A percentile compares a stretch with the other conserved stretches of the same genome.
These are phyloP conservation scores for Emmonsiellopsis sp. DNA, from an alignment of 2,329 filamentous ascomycete species.

Conservation along the genomic window DNA sequence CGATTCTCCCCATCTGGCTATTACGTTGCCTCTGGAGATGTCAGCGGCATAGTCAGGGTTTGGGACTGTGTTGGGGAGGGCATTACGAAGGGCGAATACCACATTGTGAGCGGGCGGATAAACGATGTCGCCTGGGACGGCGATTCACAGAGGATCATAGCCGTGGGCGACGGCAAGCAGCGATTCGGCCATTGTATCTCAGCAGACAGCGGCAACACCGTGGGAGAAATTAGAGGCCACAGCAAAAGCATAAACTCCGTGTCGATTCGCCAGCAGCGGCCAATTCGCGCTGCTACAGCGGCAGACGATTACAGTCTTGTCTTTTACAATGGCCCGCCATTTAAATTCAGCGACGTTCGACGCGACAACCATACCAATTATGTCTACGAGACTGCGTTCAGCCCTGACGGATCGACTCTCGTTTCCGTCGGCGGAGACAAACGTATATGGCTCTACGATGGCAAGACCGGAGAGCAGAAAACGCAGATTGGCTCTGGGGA, in stretches of 20 bases:
- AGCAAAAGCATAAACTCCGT: slow-evolving; percentile 85
- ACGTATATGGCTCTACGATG: slow-evolving; percentile 89
- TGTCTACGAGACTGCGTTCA: slow-evolving; percentile 79
- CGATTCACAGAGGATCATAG: slow-evolving; percentile 91
- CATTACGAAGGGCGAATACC: slow-evolving; percentile 86
- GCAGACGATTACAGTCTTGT: slow-evolving; percentile 83
- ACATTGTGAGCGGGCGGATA: slow-evolving; percentile 87
- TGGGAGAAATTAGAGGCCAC: slow-evolving; percentile 89
- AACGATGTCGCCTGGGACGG: slow-evolving; percentile 97
- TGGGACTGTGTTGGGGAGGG: slow-evolving; percentile 86
- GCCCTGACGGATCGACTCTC: slow-evolving; percentile 71
- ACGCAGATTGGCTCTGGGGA: slow-evolving; percentile 60
- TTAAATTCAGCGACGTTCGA: slow-evolving; percentile 86
- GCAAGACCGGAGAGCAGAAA: slow-evolving; percentile 81
- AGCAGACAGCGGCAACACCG: slow-evolving; percentile 88
- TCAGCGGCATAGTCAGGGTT: slow-evolving; percentile 71
- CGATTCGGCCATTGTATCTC: slow-evolving; percentile 90
- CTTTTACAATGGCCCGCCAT: slow-evolving; percentile 88
- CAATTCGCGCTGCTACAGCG: slow-evolving; percentile 82
- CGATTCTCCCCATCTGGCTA: slow-evolving; percentile 90
- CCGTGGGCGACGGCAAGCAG: slow-evolving; percentile 90
- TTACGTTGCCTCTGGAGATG: slow-evolving; percentile 88
- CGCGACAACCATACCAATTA: slow-evolving; percentile 76
- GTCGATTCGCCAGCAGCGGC: slow-evolving; percentile 77
- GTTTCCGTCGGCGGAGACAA: slow-evolving; percentile 90